Evolutionary conservation across 225 moss, liverwort and hornwort genomes (phyloP).

Genomic region (Pseudisothecium myosuroides): DNA sequence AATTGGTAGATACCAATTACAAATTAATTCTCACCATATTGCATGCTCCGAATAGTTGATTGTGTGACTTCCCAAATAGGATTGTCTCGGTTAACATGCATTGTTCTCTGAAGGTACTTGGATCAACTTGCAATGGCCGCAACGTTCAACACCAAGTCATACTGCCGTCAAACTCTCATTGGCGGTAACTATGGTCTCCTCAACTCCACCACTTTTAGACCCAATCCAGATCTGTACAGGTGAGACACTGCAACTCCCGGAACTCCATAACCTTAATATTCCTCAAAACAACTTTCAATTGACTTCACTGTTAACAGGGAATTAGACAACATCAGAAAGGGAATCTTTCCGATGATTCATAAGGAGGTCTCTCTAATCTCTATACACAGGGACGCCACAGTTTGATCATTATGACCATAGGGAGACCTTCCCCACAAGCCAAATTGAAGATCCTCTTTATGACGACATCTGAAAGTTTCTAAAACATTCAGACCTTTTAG

Average conservation of each 20-base stretch:
- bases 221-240: conserved; percentile 30
- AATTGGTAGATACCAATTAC: not conserved
- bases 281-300: not conserved
- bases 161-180: conserved; percentile 57
- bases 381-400: not conserved
- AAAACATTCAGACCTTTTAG: not conserved
- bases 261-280: not conserved
- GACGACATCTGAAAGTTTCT: not conserved
- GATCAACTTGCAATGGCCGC: conserved; percentile 58
- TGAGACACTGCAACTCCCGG: not conserved
- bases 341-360: not conserved
- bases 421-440: not conserved
- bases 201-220: conserved; percentile 36
- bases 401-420: not conserved
- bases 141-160: conserved; percentile 42
- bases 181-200: conserved; percentile 60
- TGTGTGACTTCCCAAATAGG: not conserved
- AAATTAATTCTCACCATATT: not conserved
- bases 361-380: not conserved
- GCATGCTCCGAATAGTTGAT: not conserved
- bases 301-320: not conserved
- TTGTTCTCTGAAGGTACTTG: conserved; percentile 38
- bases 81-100: not conserved
- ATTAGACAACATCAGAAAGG: not conserved
- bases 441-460: not conserved